Evolutionary conservation across 2,329 filamentous ascomycete species (phyloP).

Genomic region (Leptographium galeiforme): DNA sequence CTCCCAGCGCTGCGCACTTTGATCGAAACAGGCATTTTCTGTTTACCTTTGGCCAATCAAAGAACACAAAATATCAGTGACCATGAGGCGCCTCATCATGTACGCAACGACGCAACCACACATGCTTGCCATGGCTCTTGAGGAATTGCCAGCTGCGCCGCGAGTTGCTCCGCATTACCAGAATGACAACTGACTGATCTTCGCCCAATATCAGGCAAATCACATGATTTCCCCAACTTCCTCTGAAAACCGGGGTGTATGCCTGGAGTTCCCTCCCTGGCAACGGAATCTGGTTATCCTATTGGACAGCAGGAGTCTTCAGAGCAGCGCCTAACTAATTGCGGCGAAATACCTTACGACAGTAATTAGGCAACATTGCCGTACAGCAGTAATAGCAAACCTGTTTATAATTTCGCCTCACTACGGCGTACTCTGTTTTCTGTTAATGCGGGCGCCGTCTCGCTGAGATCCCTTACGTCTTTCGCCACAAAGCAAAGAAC

Average conservation of each 20-base stretch:
- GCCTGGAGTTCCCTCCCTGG: too few relatives aligned
- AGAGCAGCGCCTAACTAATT: too few relatives aligned
- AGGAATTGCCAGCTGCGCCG: too few relatives aligned
- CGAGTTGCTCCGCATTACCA: too few relatives aligned
- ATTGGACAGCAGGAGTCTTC: background rate
- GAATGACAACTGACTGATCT: too few relatives aligned
- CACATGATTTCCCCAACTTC: background rate
- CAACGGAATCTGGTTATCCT: background rate
- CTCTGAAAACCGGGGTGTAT: too few relatives aligned
- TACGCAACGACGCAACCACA: background rate
- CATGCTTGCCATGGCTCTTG: too few relatives aligned
- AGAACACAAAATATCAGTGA: slow-evolving; percentile 7
- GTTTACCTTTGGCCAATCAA: slow-evolving; percentile 5
- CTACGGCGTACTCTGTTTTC: too few relatives aligned
- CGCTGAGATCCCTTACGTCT: background rate
- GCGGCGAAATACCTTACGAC: too few relatives aligned
- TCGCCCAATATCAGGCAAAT: background rate
- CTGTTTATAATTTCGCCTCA: too few relatives aligned
- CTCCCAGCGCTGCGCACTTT: slow-evolving; percentile 1
- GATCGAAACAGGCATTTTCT: slow-evolving; percentile 5
- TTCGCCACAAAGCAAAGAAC: background rate
- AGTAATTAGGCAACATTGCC: too few relatives aligned
- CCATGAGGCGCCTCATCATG: background rate
- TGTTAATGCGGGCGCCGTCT: background rate
- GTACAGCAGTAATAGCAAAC: too few relatives aligned